Conservation (phyloP, 2,329 filamentous ascomycete species). For the Pleochaeta shiraiana region DNA sequence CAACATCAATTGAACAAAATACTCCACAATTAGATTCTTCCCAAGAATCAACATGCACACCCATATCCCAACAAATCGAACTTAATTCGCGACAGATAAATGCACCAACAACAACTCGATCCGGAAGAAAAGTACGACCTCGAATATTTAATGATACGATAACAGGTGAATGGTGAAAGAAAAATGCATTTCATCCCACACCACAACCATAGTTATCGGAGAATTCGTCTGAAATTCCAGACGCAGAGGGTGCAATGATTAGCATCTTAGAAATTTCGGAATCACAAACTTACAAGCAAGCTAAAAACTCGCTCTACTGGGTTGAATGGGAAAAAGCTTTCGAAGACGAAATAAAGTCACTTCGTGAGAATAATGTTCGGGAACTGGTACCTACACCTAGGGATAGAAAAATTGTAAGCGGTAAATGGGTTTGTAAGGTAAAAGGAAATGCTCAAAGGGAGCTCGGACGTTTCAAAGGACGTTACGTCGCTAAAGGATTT, state of each 20-base stretch:
- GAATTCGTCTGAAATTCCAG: not conserved
- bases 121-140: constrained; percentile 30
- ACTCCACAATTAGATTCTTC: not conserved
- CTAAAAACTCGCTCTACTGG: not conserved
- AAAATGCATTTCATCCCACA: not conserved
- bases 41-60: not conserved
- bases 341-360: not conserved
- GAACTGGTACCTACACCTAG: not conserved
- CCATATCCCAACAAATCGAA: not conserved
- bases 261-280: not conserved
- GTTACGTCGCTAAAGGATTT: not conserved
- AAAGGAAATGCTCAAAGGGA: not conserved
- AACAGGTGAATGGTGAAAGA: constrained; percentile 68
- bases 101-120: not conserved
- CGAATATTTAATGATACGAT: constrained; percentile 56
- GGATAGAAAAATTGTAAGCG: not conserved
- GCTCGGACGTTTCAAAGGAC: not conserved
- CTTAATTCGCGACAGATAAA: not conserved
- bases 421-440: constrained; percentile 1
- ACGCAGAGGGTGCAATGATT: not conserved
- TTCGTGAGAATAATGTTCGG: not conserved
- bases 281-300: not conserved
- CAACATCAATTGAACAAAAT: not conserved
- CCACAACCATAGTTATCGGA: not conserved
- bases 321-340: constrained; percentile 3